Evolutionary conservation across 805 yeast species (phyloP).

Genomic region (Yarrowia yakushimensis): DNA sequence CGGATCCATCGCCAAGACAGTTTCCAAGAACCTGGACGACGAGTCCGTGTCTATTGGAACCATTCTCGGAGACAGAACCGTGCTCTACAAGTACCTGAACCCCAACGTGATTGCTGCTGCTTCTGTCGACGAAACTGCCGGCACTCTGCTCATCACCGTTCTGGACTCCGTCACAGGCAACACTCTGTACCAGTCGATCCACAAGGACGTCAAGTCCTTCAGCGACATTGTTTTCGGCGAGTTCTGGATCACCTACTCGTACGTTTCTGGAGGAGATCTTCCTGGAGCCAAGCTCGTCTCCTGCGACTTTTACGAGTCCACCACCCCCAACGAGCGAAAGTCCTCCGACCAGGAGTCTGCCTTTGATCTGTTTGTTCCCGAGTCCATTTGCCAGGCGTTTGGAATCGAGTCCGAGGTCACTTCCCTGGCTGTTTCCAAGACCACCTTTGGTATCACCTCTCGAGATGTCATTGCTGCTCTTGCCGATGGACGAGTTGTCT

Average conservation of each 20-base stretch:
- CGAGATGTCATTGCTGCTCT: conserved; percentile 62
- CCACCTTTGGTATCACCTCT: conserved; percentile 64
- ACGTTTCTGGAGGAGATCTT: conserved; percentile 49
- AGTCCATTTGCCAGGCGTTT: conserved; percentile 54
- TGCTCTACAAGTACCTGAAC: conserved; percentile 76
- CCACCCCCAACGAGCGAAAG: conserved; percentile 47
- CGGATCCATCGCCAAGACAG: conserved; percentile 44
- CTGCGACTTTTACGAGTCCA: conserved; percentile 74
- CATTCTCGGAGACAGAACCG: conserved; percentile 64
- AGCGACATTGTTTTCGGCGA: conserved; percentile 67
- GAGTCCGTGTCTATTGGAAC: conserved; percentile 60
- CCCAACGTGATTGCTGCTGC: conserved; percentile 62
- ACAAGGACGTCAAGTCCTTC: conserved; percentile 44
- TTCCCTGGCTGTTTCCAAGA: conserved; percentile 51
- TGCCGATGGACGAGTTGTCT: conserved; percentile 57
- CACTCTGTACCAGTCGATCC: conserved; percentile 46
- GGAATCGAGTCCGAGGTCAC: conserved; percentile 56
- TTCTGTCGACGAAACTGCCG: conserved; percentile 38
- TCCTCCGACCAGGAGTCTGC: conserved; percentile 38
- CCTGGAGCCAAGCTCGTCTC: conserved; percentile 60
- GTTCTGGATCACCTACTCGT: conserved; percentile 75
- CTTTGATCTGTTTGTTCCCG: conserved; percentile 45
- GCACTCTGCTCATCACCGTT: conserved; percentile 47
- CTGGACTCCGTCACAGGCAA: conserved; percentile 72
- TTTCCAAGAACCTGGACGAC: conserved; percentile 42